Conservation (phyloP, 2,329 filamentous ascomycete species). For the Clonostachys byssicola region DNA sequence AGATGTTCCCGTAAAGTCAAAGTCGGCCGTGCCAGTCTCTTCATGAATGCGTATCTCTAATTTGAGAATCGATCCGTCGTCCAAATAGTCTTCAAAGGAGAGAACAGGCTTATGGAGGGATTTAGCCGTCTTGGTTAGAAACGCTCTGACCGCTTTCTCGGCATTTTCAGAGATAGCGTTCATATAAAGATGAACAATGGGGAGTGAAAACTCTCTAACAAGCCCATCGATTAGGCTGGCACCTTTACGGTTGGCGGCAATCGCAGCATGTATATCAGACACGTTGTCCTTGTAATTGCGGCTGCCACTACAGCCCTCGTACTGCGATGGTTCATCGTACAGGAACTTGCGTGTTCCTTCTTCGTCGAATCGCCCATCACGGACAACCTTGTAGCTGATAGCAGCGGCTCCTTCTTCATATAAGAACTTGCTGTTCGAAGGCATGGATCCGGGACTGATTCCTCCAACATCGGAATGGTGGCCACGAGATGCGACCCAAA, state of each 20-base stretch:
- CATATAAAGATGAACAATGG: slow-evolving; percentile 62
- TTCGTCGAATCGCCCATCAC: slow-evolving; percentile 75
- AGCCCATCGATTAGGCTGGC: slow-evolving; percentile 70
- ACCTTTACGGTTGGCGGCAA: slow-evolving; percentile 82
- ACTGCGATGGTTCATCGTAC: slow-evolving; percentile 70
- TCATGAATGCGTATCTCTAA: slow-evolving; percentile 22
- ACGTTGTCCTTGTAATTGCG: slow-evolving; percentile 78
- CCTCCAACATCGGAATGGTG: slow-evolving; percentile 57
- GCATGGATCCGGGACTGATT: slow-evolving; percentile 75
- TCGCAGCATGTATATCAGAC: slow-evolving; percentile 81
- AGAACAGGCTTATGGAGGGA: slow-evolving; percentile 33
- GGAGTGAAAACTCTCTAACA: slow-evolving; percentile 69
- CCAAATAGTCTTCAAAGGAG: slow-evolving; percentile 22
- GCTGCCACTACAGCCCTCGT: slow-evolving; percentile 73
- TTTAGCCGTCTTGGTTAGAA: slow-evolving; percentile 15
- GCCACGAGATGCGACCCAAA: slow-evolving; percentile 18
- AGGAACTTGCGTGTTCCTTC: slow-evolving; percentile 63
- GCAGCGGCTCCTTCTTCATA: slow-evolving; percentile 63
- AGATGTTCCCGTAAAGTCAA: slow-evolving; percentile 28
- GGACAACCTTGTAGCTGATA: slow-evolving; percentile 67
- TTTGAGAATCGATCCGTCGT: slow-evolving; percentile 26
- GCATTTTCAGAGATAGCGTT: slow-evolving; percentile 32
- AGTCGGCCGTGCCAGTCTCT: slow-evolving; percentile 34
- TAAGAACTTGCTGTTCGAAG: slow-evolving; percentile 64
- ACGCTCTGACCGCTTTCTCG: slow-evolving; percentile 21